Base-by-base conservation (phyloP, 495 filamentous ascomycete genomes). In the Neurospora sp. region DNA sequence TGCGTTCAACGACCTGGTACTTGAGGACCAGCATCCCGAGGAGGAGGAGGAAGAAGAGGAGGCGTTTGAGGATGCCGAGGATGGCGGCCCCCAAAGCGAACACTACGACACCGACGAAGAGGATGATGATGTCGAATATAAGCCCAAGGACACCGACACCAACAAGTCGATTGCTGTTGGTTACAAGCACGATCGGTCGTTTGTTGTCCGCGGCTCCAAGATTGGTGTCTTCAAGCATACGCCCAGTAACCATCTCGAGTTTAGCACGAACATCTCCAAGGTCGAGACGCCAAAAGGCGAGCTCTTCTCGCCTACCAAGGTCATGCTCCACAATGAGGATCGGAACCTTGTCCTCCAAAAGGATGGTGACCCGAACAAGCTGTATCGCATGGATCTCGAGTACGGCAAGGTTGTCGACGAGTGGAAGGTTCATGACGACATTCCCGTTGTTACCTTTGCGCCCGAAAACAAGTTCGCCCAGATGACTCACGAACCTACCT, bases 161-260 rank as follows among this genome's bases (percentile, higher is more conserved):
- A 99, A 99, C 84, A 97, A 94, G 23, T 93, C 95, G 79, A 86
- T 99, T 35, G 96, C 96, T n/a, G 96, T 99, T 70, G 96, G 96
- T 39, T 98, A 97, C 85, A 99, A 98, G 84, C 92, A 97, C 76
- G 96, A 99, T 77, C 89, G 96, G 37, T 97, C 94, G 2, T 99
- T 98, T 73, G 96, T 99, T 66, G 94, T 99, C 27, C 92, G 96
- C 73, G 96, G 96, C 40, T 94, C 93, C 76, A 97, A 97, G 86
- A 99, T 99, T 79, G 96, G 96, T 71, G 96, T 98, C 39, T 99
- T 99, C 88, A 98, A 97, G 83, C 96, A 98, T 77, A 98, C 93
- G 0, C 85, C 89, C 12, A 92, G 97, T 82, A 96, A 98, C 79
- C 90, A 95, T 71, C 88, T 99, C 39, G 92, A 98, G 82, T 98